phyloP scores from a whole-genome alignment of 2,329 filamentous ascomycete species.

The Daldinia sp. region DNA sequence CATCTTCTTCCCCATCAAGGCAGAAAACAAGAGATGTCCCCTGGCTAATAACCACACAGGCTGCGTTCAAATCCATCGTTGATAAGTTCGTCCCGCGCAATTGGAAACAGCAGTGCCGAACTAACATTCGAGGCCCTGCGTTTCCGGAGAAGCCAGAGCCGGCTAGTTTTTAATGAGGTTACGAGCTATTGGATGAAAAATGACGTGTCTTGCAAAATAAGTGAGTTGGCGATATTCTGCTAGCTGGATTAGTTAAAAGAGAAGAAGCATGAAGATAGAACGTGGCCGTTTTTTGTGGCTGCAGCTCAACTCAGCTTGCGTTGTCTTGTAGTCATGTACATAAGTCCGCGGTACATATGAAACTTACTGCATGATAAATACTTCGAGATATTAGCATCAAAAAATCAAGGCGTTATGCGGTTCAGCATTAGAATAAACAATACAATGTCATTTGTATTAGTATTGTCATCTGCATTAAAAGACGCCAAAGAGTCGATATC shows the following conservation, averaged over 20 bases:
- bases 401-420: neutral
- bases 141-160: conserved; percentile 64
- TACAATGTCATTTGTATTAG: neutral
- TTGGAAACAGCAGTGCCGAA: conserved; percentile 73
- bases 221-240: neutral
- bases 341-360: neutral
- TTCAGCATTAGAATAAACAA: neutral
- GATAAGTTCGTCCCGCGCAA: conserved; percentile 88
- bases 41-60: conserved; percentile 58
- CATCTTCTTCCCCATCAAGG: neutral
- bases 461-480: neutral
- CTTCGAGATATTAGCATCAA: neutral
- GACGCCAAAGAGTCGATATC: neutral
- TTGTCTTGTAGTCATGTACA: neutral
- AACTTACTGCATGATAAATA: conserved; percentile 1
- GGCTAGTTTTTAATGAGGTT: conserved; percentile 59
- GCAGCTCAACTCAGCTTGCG: neutral
- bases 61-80: conserved; percentile 91
- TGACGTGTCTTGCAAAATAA: neutral
- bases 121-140: conserved; percentile 57
- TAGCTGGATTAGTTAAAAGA: neutral
- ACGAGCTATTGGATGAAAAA: neutral
- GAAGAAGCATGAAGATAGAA: neutral
- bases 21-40: neutral
- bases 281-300: conserved; percentile 1